Base-by-base conservation (phyloP, 768 basidiomycete genomes). In the Termitomyces sp. region DNA sequence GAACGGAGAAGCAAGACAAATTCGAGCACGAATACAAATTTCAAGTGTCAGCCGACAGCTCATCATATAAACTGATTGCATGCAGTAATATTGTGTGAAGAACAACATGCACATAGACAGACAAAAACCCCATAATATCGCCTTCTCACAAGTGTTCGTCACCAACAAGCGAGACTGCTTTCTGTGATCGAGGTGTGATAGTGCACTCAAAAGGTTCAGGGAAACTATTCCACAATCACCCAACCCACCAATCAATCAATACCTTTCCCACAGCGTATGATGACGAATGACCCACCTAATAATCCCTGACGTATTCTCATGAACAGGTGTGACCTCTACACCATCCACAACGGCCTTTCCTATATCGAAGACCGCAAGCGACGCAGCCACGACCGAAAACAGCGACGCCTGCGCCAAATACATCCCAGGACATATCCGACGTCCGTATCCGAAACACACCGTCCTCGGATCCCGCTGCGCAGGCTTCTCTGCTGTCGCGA, bases 391-490 rank as follows among this genome's bases (percentile, higher is more conserved):
- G 7, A 71, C 69, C 8, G 77, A 66, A 70, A 75, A 83, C 1
- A 81, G 56, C 0, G 78, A 79, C 0, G 74, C 71, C 47, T 83
- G 80, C 0, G 81, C 82, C 51, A 83, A 70, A 58, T 78, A 68
- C 70, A 77, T 63, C 0, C 81, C 81, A 35, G 74, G 75, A 55
- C 78, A 78, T 24, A 74, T 66, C 1, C 77, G 73, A 19, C 79
- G 73, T 17, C 77, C 78, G 49, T 69, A 80, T 1, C 79, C 79
- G 57, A 81, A 81, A 55, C 70, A 74, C 1, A 72, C 52, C 0
- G 63, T 67, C 7, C 74, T 69, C 0, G 78, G 79, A 56, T 80
- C 74, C 0, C 63, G 62, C 58, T 77, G 72, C 1, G 70, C 66
- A 9, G 60, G 55, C 22, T 69, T 67, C 5, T 59, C 66, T 28